Evolutionary conservation across 2,329 filamentous ascomycete species (phyloP).

Genomic region (Stachybotrys echinatus): DNA sequence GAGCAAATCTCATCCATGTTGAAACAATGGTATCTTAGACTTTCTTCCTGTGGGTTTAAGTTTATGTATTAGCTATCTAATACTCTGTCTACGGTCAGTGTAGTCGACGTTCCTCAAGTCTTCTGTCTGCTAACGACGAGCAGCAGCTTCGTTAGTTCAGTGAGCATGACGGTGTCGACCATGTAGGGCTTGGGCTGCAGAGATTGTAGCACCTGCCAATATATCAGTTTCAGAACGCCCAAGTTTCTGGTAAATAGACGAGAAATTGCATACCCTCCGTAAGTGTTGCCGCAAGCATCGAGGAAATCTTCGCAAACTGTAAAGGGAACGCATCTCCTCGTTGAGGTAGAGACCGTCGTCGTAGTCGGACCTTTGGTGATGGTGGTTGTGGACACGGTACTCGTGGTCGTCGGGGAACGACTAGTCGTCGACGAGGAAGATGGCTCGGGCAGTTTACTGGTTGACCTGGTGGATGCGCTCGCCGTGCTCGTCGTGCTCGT

Average conservation of each 20-base stretch:
- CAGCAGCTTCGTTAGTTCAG: neutral
- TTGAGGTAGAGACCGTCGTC: neutral
- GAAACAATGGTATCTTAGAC: too few relatives aligned
- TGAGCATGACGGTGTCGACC: constrained; percentile 1
- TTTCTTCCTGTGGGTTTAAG: too few relatives aligned
- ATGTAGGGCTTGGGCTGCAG: constrained; percentile 1
- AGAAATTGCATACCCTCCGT: constrained; percentile 14
- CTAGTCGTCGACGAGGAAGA: too few relatives aligned
- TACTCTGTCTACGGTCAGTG: too few relatives aligned
- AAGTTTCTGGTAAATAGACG: neutral
- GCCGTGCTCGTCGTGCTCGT: neutral
- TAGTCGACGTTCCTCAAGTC: too few relatives aligned
- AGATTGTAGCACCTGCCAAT: constrained; percentile 4
- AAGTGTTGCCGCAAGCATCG: constrained; percentile 3
- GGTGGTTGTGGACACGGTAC: neutral
- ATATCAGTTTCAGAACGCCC: too few relatives aligned
- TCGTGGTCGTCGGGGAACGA: too few relatives aligned
- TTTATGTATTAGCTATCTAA: too few relatives aligned
- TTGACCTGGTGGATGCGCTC: neutral
- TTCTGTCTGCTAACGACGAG: neutral
- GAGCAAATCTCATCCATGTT: too few relatives aligned
- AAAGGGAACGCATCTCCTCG: neutral
- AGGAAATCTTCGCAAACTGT: constrained; percentile 4
- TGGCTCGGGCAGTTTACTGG: too few relatives aligned
- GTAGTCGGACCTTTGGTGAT: neutral